Evolutionary conservation across 192 early-diverging fungal genomes (phyloP).

Genomic region (Mortierella alpina): DNA sequence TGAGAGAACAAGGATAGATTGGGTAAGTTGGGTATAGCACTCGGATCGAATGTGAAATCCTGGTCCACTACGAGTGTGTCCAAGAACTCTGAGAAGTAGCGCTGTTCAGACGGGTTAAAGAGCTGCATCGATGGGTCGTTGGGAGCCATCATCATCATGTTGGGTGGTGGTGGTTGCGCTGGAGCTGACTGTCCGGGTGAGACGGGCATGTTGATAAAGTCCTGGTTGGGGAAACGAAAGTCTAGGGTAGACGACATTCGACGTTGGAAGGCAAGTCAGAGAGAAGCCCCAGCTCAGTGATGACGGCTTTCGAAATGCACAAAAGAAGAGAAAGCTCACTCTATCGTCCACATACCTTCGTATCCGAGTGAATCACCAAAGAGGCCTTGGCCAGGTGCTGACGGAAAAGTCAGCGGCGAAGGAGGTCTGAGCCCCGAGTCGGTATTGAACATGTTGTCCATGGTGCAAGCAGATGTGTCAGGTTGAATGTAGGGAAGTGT

Average conservation of each 20-base stretch:
- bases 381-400: constrained; percentile 33
- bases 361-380: constrained; percentile 39
- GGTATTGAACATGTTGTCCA: constrained; percentile 45
- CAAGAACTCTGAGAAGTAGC: constrained; percentile 61
- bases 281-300: background rate
- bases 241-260: background rate
- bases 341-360: constrained; percentile 18
- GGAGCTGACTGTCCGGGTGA: constrained; percentile 11
- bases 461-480: background rate
- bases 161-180: constrained; percentile 2
- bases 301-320: background rate
- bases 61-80: constrained; percentile 62
- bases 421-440: constrained; percentile 51
- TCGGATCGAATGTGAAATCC: constrained; percentile 51
- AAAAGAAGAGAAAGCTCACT: constrained; percentile 4
- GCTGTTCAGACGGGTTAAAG: constrained; percentile 56
- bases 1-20: constrained; percentile 29
- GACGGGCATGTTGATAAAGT: constrained; percentile 40
- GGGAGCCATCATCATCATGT: constrained; percentile 34
- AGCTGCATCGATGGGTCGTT: constrained; percentile 29
- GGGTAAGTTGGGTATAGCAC: constrained; percentile 38
- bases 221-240: constrained; percentile 36
- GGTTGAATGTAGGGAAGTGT: too few species aligned
- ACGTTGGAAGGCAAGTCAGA: background rate
- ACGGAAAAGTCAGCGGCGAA: constrained; percentile 34